Conservation (phyloP, 495 filamentous ascomycete species). For the Haplographium delicatum region DNA sequence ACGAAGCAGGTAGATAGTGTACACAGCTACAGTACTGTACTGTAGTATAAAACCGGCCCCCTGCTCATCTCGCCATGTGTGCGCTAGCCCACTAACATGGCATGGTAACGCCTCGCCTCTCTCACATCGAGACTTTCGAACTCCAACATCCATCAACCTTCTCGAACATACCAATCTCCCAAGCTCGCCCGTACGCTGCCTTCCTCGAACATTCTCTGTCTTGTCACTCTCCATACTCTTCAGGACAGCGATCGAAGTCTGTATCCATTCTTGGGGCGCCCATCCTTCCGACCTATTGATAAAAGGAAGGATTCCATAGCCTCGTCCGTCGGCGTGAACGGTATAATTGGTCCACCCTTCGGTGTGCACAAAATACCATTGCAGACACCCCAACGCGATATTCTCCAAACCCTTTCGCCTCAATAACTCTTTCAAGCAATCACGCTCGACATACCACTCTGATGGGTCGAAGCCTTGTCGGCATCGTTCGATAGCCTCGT, state of each 20-base stretch:
- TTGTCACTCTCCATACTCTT: neutral
- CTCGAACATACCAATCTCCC: neutral
- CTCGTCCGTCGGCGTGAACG: neutral
- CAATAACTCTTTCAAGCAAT: neutral
- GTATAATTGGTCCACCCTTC: neutral
- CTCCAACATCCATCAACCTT: neutral
- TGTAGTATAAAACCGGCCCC: no score
- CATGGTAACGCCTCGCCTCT: no score
- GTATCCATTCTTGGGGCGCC: neutral
- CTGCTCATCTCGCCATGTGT: no score
- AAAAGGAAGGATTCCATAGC: neutral
- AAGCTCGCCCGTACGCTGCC: neutral
- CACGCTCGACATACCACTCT: slow-evolving; percentile 5
- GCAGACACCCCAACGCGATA: neutral
- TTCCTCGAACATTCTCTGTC: neutral
- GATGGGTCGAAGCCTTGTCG: slow-evolving; percentile 21
- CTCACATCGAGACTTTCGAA: no score
- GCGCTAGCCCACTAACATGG: no score
- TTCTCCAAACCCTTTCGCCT: neutral
- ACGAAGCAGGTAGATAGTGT: no score
- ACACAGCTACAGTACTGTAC: no score
- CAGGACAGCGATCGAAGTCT: neutral
- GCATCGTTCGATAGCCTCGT: slow-evolving; percentile 22
- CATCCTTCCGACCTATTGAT: neutral
- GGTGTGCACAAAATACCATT: neutral